Conservation (phyloP, 768 basidiomycete genomes). For the Albatrellus ellisii region DNA sequence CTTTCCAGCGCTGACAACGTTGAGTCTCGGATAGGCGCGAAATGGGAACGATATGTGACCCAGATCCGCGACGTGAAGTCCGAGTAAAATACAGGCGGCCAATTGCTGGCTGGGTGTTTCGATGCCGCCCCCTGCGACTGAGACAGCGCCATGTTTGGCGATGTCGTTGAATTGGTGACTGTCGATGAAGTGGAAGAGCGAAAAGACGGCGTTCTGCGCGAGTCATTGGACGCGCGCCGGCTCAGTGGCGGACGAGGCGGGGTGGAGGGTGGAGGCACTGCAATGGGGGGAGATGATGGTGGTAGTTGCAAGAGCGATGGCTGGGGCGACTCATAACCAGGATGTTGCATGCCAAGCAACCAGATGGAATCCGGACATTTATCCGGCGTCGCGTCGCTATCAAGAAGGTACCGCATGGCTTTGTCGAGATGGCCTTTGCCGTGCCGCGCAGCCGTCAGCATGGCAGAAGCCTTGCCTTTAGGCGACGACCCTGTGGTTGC, state of each 20-base stretch:
- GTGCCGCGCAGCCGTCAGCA: constrained; percentile 58
- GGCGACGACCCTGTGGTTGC: constrained; percentile 23
- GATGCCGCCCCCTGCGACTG: constrained; percentile 24
- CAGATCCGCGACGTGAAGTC: constrained; percentile 86
- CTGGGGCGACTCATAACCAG: constrained; percentile 47
- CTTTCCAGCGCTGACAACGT: constrained; percentile 30
- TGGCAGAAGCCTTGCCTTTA: constrained; percentile 33
- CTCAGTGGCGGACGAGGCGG: too few relatives aligned
- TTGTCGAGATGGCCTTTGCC: constrained; percentile 71
- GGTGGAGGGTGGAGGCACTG: too few relatives aligned
- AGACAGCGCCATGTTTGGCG: constrained; percentile 20
- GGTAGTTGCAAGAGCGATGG: constrained; percentile 15
- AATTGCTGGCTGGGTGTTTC: constrained; percentile 20
- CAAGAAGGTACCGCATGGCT: constrained; percentile 81
- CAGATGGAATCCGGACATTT: constrained; percentile 76
- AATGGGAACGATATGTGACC: constrained; percentile 87
- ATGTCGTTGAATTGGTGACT: constrained; percentile 15
- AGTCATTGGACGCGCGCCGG: constrained; percentile 29
- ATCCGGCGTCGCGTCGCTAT: constrained; percentile 80
- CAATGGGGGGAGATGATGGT: constrained; percentile 5
- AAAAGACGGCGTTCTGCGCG: constrained; percentile 29
- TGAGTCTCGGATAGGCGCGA: constrained; percentile 64
- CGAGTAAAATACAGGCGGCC: constrained; percentile 75
- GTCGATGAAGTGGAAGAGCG: constrained; percentile 32
- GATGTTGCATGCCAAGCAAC: constrained; percentile 76